Conservation (phyloP, 768 basidiomycete species). For the Tylopilus balloui region DNA sequence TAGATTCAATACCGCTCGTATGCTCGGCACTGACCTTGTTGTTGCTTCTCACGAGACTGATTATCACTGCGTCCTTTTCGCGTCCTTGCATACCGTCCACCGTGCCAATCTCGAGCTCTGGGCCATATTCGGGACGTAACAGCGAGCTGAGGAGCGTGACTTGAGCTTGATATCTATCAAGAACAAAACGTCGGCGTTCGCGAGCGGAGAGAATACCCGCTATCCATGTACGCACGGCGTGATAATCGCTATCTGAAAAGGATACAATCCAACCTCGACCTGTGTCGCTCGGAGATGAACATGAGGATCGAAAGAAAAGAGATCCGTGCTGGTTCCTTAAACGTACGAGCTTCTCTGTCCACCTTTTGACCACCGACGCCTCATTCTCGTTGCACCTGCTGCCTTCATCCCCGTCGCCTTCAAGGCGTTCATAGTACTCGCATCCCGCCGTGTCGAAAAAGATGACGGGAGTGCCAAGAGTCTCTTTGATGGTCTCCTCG, state of each 20-base stretch:
- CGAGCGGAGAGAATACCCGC: no score
- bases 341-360: conserved; percentile 76
- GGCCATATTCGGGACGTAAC: conserved; percentile 65
- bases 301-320: background rate
- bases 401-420: conserved; percentile 80
- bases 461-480: conserved; percentile 71
- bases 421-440: conserved; percentile 84
- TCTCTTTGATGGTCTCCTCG: conserved; percentile 69
- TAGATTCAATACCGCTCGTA: background rate
- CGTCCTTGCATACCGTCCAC: conserved; percentile 98
- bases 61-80: conserved; percentile 91
- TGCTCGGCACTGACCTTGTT: conserved; percentile 48
- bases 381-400: conserved; percentile 95
- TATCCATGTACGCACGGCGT: conserved; percentile 61
- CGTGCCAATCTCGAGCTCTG: conserved; percentile 80
- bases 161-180: conserved; percentile 80
- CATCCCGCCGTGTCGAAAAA: conserved; percentile 96
- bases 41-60: conserved; percentile 91
- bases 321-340: no score
- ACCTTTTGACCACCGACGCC: conserved; percentile 74
- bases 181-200: background rate
- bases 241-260: conserved; percentile 79
- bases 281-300: conserved; percentile 33
- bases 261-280: conserved; percentile 57
- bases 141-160: conserved; percentile 78